These are phyloP conservation scores for Ceratocystis huliohia DNA, from an alignment of 2,329 filamentous ascomycete genomes.

Conservation along the genomic window DNA sequence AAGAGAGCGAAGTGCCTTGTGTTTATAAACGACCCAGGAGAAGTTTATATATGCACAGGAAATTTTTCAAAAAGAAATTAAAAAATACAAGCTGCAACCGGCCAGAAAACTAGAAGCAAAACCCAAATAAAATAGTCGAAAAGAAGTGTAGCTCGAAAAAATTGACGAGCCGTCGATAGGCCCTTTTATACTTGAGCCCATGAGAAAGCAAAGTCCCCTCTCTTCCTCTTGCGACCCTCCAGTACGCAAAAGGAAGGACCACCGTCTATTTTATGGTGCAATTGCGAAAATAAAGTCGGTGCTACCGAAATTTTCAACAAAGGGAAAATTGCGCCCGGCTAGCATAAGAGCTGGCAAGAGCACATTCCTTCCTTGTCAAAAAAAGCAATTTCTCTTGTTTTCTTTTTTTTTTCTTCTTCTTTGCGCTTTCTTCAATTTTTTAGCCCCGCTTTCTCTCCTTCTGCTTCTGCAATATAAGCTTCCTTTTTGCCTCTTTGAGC, in stretches of 20 bases:
- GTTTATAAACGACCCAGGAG: background rate
- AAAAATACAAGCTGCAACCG: background rate
- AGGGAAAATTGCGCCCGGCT: background rate
- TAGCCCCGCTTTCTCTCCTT: background rate
- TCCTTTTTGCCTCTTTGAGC: background rate
- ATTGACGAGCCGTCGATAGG: background rate
- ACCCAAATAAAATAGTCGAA: background rate
- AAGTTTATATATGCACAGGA: background rate
- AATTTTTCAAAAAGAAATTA: background rate
- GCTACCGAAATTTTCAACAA: conserved; percentile 1
- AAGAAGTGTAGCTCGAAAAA: background rate
- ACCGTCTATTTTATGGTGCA: background rate
- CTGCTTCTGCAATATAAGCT: background rate
- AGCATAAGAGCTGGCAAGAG: background rate
- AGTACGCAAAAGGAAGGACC: conserved; percentile 1
- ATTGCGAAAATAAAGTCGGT: conserved; percentile 5
- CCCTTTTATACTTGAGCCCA: background rate
- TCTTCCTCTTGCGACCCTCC: background rate
- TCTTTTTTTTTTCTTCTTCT: background rate
- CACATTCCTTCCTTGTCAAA: background rate
- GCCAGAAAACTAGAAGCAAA: background rate
- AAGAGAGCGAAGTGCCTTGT: background rate
- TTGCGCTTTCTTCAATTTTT: background rate
- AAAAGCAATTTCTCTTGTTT: background rate
- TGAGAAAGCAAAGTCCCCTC: too few relatives aligned